Base-by-base conservation (phyloP, 345 rosid genomes). In the Aquilaria yunnanensis region DNA sequence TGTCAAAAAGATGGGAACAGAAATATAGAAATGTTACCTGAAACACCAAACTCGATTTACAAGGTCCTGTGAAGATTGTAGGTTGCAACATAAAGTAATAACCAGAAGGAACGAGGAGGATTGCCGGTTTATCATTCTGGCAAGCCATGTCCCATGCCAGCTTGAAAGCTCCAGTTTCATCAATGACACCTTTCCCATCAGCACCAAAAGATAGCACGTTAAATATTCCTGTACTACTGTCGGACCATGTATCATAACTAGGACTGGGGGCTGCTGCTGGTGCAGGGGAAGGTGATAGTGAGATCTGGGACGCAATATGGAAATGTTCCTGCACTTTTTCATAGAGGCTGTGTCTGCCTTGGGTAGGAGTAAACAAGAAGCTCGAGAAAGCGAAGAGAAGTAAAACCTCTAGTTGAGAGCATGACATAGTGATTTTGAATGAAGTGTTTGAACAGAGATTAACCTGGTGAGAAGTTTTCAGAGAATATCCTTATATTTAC, bases 121-220 rank as follows among this genome's bases (percentile, higher is more conserved):
- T 23, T 3, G 74, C 29, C 0, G 63, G 63, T 48, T 69, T 16
- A 16, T 16, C 71, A 3, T 57, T 63, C 52, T 70, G 77, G 59
- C 98, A 88, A 34, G 92, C 92, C 9, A 56, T 37, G 66, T 89
- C 92, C 98, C 98, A 92, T 5, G 90, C 92, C 92, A 80, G 73
- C 80, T 92, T 86, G 74, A 92, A 85, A 9, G 96, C 89, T 56
- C 67, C 75, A 0, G 95, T 85, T 58, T 92, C 98, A 54, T 92
- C 92, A 2, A 85, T 61, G 1, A 46, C 16, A 5, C 94, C 86
- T 65, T 92, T 89, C 2, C 98, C 96, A n/a, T 70, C 61, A 34
- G 96, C 96, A 52, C 98, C 98, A 62, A 78, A 92, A 16, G 77
- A 80, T 57, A 79, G 63, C 29, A 92, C 96, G 65, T 86, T 74